phyloP scores from a whole-genome alignment of 345 rosid species.

The Pseudoturritis turrita region DNA sequence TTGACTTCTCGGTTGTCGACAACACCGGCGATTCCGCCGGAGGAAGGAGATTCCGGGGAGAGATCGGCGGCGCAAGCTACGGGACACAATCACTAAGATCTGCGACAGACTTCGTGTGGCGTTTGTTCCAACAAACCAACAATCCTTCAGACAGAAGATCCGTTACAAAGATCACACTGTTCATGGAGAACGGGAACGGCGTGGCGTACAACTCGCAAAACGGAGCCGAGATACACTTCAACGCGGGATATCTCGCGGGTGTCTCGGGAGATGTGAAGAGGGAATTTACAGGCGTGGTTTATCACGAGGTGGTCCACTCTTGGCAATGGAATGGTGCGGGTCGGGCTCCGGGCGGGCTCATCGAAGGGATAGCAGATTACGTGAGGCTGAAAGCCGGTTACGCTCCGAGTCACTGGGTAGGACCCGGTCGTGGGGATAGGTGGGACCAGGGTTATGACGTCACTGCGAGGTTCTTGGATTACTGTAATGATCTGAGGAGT shows the following conservation, averaged over 20 bases:
- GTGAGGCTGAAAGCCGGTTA: constrained; percentile 59
- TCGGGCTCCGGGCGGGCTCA: constrained; percentile 40
- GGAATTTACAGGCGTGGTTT: constrained; percentile 56
- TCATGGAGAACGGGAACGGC: constrained; percentile 30
- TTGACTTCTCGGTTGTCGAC: constrained; percentile 36
- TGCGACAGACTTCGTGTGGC: constrained; percentile 39
- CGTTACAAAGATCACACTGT: constrained; percentile 24
- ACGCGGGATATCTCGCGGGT: constrained; percentile 23
- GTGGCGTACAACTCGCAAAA: constrained; percentile 18
- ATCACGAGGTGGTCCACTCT: constrained; percentile 62
- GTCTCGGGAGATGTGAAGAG: constrained; percentile 36
- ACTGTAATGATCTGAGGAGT: constrained; percentile 42
- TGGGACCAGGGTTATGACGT: constrained; percentile 82
- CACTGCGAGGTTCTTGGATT: constrained; percentile 63
- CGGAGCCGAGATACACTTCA: constrained; percentile 24
- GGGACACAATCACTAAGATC: constrained; percentile 27
- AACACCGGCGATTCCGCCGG: constrained; percentile 31
- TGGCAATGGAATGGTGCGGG: constrained; percentile 76
- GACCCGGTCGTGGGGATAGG: constrained; percentile 50
- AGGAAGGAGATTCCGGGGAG: constrained; percentile 32
- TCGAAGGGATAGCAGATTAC: constrained; percentile 67
- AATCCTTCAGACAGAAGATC: constrained; percentile 28
- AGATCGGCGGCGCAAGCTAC: constrained; percentile 33
- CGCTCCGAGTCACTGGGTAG: constrained; percentile 53
- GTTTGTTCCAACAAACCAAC: constrained; percentile 40